Evolutionary conservation across 768 basidiomycete species (phyloP).

Genomic region (Russula vinacea): DNA sequence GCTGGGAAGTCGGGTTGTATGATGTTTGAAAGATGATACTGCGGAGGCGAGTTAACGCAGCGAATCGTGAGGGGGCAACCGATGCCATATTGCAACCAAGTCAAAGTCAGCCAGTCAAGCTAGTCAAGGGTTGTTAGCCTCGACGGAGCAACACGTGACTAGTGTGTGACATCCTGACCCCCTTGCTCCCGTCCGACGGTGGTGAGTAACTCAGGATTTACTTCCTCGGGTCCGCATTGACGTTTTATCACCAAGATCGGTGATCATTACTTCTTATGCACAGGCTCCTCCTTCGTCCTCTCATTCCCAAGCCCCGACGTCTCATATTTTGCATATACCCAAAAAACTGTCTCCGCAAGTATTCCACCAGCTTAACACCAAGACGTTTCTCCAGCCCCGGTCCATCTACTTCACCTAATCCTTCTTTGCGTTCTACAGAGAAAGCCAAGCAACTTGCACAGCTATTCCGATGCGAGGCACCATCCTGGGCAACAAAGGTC

Average conservation of each 20-base stretch:
- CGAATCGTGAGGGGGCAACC: conserved; percentile 51
- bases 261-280: conserved; percentile 13
- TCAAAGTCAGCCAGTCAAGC: not conserved
- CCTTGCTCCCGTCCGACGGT: not conserved
- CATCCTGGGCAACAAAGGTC: conserved; percentile 19
- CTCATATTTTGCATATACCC: not conserved
- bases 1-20: conserved; percentile 76
- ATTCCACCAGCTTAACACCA: not conserved
- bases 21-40: conserved; percentile 80
- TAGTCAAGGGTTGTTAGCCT: too few relatives aligned
- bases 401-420: not conserved
- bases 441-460: not conserved
- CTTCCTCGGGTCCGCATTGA: not conserved
- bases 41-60: conserved; percentile 59
- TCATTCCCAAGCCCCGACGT: not conserved
- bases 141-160: not conserved
- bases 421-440: not conserved
- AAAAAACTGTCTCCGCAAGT: not conserved
- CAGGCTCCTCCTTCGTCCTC: not conserved
- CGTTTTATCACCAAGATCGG: not conserved
- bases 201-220: not conserved
- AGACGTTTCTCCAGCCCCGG: not conserved
- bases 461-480: conserved; percentile 19
- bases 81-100: conserved; percentile 35
- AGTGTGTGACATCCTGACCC: too few relatives aligned